Conservation (phyloP, 441 rosid genomes). For the Iberis amara region DNA sequence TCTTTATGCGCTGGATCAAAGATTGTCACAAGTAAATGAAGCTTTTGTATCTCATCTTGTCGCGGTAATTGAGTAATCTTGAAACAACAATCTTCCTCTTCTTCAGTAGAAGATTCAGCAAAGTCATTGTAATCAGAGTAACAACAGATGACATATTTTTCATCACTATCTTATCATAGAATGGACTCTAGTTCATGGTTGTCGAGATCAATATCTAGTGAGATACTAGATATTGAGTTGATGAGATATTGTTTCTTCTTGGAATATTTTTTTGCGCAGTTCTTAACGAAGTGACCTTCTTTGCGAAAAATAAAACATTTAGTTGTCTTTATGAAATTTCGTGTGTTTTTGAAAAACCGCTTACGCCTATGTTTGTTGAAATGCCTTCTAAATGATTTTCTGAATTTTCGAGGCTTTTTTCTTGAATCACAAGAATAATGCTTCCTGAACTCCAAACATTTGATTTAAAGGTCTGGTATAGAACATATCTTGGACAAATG, state of each 20-base stretch:
- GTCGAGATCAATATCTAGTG: too few species aligned
- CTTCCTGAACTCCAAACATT: background rate
- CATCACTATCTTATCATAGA: too few species aligned
- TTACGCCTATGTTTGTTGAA: background rate
- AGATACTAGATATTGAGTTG: too few species aligned
- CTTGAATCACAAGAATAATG: too few species aligned
- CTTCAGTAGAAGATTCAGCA: background rate
- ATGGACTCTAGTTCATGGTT: too few species aligned
- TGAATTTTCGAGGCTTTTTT: background rate
- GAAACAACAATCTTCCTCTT: background rate
- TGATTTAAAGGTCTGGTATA: background rate
- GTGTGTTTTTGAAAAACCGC: background rate
- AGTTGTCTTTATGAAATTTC: background rate
- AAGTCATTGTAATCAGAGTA: too few species aligned
- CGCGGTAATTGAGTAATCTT: background rate
- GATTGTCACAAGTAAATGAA: background rate
- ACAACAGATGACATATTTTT: too few species aligned
- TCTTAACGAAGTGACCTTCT: background rate
- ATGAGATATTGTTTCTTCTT: too few species aligned
- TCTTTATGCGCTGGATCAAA: background rate
- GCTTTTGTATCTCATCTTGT: background rate
- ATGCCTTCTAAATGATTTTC: background rate
- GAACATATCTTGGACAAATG: background rate
- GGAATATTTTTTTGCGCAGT: background rate
- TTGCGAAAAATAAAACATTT: background rate